Base-by-base conservation (phyloP, 2,329 filamentous ascomycete species). In the Claviceps sp. region DNA sequence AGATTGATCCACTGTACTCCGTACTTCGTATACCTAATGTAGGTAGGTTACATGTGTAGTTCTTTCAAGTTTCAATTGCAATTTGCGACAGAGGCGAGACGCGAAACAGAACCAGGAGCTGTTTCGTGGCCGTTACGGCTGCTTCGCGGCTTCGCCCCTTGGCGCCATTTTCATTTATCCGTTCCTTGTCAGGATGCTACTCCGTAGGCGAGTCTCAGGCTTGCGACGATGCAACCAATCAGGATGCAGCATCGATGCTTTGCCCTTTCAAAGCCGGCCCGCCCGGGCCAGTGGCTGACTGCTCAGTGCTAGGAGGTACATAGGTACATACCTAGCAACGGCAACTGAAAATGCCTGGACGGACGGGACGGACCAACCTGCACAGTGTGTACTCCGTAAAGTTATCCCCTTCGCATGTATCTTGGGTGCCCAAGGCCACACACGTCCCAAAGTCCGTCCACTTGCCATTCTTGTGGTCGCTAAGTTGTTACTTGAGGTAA, bases 361-460 rank as follows among this genome's bases (percentile, higher is more conserved):
- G 8, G 24, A 11, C 24, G n/a, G 41, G 14, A 22, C 16, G n/a
- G 39, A 43, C 39, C 24, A 41, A 34, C 14, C 14, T 22, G 46
- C 37, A 24, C 30, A 34, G 30, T 34, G 30, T 30, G 26, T 30
- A 3, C 26, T 10, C 22, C 5, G 22, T 34, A 4, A n/a, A n/a
- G 22, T 3, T 22, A 4, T 4, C 22, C 22, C 19, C 19, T 22
- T 22, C 19, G 19, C 3, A 22, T 11, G 30, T 34, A 43, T 38
- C 48, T 50, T 42, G 45, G 48, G 41, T 42, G 16, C 39, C 40
- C 26, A 38, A 50, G 48, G 30, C 48, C 40, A 24, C 22, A 22
- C 46, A 48, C 47, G 47, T 22, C 47, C 39, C 17, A 19, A 44
- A 50, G 40, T 44, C 48, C 22, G 37, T 44, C 49, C 49, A 40